A percentile compares a stretch with the other conserved stretches of the same genome.
Evolutionary conservation across 768 basidiomycete species (phyloP).

Genomic region (Megacollybia marginata): DNA sequence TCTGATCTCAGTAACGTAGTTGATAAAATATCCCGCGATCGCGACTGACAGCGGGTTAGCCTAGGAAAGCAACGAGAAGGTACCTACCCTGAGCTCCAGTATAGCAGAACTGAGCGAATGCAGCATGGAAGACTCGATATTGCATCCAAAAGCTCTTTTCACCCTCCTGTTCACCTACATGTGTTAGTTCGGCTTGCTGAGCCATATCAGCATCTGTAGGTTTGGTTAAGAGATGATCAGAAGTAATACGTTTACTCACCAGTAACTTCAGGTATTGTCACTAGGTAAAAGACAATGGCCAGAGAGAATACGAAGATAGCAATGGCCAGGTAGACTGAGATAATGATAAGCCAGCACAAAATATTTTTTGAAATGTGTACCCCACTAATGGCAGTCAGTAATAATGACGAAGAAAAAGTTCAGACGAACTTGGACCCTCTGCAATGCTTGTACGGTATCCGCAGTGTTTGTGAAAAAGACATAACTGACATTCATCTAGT

Average conservation of each 20-base stretch:
- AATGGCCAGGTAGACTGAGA: conserved; percentile 25
- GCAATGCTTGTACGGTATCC: conserved; percentile 21
- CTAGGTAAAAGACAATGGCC: conserved; percentile 23
- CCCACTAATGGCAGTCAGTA: too few species aligned
- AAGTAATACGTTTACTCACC: conserved; percentile 7
- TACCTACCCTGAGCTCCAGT: conserved; percentile 22
- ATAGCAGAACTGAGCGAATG: conserved; percentile 27
- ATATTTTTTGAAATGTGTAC: too few species aligned
- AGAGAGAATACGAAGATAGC: conserved; percentile 25
- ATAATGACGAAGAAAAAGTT: not conserved
- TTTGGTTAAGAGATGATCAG: not conserved
- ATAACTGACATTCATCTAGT: conserved; percentile 5
- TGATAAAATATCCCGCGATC: conserved; percentile 26
- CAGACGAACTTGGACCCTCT: conserved; percentile 17
- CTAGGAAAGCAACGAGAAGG: not conserved
- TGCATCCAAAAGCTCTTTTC: conserved; percentile 21
- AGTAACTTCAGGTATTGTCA: conserved; percentile 27
- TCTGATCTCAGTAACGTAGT: conserved; percentile 24
- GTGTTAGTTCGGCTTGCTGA: conserved; percentile 24
- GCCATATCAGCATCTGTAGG: conserved; percentile 24
- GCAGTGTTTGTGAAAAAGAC: conserved; percentile 26
- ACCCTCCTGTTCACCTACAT: conserved; percentile 17
- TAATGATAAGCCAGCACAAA: too few species aligned
- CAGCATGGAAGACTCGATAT: conserved; percentile 23
- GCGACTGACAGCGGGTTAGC: conserved; percentile 13